A percentile compares a stretch with the other conserved stretches of the same genome.
phyloP scores from a whole-genome alignment of 2,329 filamentous ascomycete species.

The Alternaria metachromatica region DNA sequence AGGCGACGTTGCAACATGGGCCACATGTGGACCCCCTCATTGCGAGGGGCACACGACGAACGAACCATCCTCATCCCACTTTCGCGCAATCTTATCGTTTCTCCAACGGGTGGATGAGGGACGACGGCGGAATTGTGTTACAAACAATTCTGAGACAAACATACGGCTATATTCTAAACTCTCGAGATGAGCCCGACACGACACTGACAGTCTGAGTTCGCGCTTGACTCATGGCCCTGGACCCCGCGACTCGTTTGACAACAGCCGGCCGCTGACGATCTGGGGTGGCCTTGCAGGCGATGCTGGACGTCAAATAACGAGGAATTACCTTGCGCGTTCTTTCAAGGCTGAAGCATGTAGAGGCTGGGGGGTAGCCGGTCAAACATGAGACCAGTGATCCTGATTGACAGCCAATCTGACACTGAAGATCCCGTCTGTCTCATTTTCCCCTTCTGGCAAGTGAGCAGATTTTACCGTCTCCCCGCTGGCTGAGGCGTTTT shows the following conservation, averaged over 20 bases:
- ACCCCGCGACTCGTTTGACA: not conserved
- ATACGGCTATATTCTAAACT: not conserved
- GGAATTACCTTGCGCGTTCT: not conserved
- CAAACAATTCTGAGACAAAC: not conserved
- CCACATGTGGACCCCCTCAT: not conserved
- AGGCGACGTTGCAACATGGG: not conserved
- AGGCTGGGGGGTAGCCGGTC: not conserved
- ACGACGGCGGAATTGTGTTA: not conserved
- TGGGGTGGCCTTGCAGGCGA: not conserved
- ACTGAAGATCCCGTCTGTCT: not conserved
- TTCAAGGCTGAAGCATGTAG: not conserved
- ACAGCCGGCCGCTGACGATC: not conserved
- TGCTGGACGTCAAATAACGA: slow-evolving; percentile 36
- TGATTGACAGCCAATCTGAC: not conserved
- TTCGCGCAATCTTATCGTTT: not conserved
- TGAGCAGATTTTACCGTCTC: not conserved
- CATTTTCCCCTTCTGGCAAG: not conserved
- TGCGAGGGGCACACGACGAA: not conserved
- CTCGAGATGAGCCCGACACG: not conserved
- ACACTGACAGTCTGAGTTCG: not conserved
- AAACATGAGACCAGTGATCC: not conserved
- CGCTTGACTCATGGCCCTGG: not conserved
- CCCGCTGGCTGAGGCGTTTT: not conserved
- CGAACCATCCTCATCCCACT: not conserved
- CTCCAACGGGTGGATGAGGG: not conserved